Conservation (phyloP, 192 early-diverging fungal species). For the Backusella sp. region DNA sequence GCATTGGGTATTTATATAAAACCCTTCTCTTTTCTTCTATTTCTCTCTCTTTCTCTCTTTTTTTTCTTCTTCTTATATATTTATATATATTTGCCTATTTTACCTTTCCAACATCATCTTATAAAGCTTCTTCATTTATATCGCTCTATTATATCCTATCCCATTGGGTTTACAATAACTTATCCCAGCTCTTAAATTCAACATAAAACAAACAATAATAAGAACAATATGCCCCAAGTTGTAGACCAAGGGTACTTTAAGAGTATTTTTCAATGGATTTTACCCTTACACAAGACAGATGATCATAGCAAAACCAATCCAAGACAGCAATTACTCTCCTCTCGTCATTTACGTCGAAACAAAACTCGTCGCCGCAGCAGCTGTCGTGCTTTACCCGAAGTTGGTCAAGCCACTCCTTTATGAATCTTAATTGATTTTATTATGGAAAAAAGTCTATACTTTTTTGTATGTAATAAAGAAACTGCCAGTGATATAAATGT, state of each 20-base stretch:
- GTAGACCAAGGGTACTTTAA: not conserved
- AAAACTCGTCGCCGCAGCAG: not conserved
- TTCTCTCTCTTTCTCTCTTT: not conserved
- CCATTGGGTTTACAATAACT: not conserved
- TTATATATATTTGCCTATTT: too few relatives aligned
- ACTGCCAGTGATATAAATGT: not conserved
- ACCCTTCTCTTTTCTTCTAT: not conserved
- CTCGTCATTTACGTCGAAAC: constrained; percentile 4
- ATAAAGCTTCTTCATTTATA: not conserved
- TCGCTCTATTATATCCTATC: not conserved
- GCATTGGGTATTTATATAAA: not conserved
- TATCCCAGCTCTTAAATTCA: not conserved
- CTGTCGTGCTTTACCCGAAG: constrained; percentile 1
- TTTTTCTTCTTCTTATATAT: not conserved
- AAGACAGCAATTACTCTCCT: constrained; percentile 10
- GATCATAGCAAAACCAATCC: constrained; percentile 8
- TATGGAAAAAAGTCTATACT: not conserved
- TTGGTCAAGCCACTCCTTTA: not conserved
- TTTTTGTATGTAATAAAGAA: not conserved
- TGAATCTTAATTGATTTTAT: not conserved
- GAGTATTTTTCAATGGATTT: constrained; percentile 3
- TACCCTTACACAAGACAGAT: not conserved
- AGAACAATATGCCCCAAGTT: not conserved
- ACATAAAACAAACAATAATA: not conserved
- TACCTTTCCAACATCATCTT: not conserved